Conservation (phyloP, 1,284 basidiomycete species). For the Coriolopsis trogii region DNA sequence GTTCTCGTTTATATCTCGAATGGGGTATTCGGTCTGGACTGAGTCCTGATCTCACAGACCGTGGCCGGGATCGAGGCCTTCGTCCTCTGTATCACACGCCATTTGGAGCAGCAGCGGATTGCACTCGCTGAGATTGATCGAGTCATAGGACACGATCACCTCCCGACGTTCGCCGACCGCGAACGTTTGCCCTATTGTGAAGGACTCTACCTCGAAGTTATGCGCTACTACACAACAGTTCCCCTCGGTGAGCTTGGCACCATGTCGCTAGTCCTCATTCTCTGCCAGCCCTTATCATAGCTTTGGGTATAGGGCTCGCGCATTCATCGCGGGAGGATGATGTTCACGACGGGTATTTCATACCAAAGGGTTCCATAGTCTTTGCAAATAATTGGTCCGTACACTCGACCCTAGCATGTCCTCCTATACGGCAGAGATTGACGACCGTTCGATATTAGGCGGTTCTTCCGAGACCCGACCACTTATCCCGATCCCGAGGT, state of each 20-base stretch:
- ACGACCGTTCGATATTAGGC: conserved; percentile 19
- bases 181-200: conserved; percentile 31
- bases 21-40: neutral
- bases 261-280: neutral
- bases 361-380: conserved; percentile 29
- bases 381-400: conserved; percentile 27
- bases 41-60: conserved; percentile 13
- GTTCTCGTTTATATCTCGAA: neutral
- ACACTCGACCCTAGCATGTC: neutral
- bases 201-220: conserved; percentile 30
- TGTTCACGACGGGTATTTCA: conserved; percentile 27
- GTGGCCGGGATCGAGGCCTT: conserved; percentile 26
- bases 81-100: conserved; percentile 30
- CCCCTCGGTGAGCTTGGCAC: conserved; percentile 29
- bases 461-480: conserved; percentile 28
- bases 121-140: conserved; percentile 34
- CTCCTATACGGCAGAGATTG: too few species aligned
- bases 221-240: conserved; percentile 27
- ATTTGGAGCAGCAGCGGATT: conserved; percentile 30
- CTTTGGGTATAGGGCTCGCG: conserved; percentile 14
- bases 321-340: conserved; percentile 30
- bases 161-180: conserved; percentile 32
- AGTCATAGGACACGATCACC: conserved; percentile 27
- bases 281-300: neutral
- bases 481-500: conserved; percentile 27